Conservation (phyloP, 371 early-diverging fungal genomes). For the Apophysomyces sp. region DNA sequence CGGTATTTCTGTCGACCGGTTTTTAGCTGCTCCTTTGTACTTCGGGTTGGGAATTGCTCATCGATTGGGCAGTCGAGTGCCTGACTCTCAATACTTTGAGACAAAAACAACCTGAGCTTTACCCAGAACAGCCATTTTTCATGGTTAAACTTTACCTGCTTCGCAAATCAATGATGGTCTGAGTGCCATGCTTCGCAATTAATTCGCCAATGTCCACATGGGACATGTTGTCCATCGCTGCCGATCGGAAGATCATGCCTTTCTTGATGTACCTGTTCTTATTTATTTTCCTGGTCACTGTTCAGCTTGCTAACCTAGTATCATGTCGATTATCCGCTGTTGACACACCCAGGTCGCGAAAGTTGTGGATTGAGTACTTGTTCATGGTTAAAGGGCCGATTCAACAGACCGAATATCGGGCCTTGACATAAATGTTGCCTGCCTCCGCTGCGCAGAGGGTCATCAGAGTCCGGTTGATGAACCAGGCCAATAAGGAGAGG, state of each 20-base stretch:
- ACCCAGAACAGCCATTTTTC: neutral
- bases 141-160: conserved; percentile 16
- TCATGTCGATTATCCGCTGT: neutral
- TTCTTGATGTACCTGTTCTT: conserved; percentile 20
- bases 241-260: conserved; percentile 31
- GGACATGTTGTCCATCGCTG: conserved; percentile 22
- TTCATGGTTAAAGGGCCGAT: neutral
- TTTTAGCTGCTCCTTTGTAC: neutral
- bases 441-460: no score
- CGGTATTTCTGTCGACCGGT: conserved; percentile 27
- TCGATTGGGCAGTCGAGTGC: conserved; percentile 8
- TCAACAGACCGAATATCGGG: no score
- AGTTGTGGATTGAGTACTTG: neutral
- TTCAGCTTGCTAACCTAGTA: neutral
- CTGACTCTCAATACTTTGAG: conserved; percentile 3
- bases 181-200: conserved; percentile 16
- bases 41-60: conserved; percentile 12
- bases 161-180: conserved; percentile 31
- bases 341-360: conserved; percentile 5
- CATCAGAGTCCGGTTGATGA: no score
- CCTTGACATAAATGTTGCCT: no score
- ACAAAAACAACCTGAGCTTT: neutral
- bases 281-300: neutral
- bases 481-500: no score
- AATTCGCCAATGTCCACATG: conserved; percentile 15